phyloP scores from a whole-genome alignment of 331 rosid species.

The Phaseolus coccineus region DNA sequence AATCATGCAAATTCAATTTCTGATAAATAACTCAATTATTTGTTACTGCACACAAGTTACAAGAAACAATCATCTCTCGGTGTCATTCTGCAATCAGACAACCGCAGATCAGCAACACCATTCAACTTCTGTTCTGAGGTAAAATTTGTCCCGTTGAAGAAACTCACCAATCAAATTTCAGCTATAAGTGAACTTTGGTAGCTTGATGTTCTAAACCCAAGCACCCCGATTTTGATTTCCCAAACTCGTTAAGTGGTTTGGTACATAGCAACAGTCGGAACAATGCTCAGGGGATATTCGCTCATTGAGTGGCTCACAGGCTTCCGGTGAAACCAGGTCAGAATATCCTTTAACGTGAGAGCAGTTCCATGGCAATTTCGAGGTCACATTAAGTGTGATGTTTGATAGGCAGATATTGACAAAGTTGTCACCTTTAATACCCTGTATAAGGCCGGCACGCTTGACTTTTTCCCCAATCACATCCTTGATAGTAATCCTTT shows the following conservation, averaged over 20 bases:
- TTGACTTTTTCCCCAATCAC: slow-evolving; percentile 61
- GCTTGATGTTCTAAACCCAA: slow-evolving; percentile 46
- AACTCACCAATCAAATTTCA: slow-evolving; percentile 51
- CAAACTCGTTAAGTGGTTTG: slow-evolving; percentile 49
- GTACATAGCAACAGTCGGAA: slow-evolving; percentile 65
- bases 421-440: slow-evolving; percentile 67
- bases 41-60: slow-evolving; percentile 63
- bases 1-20: slow-evolving; percentile 53
- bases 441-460: slow-evolving; percentile 69
- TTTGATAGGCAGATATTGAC: slow-evolving; percentile 67
- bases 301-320: slow-evolving; percentile 57
- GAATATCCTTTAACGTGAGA: slow-evolving; percentile 71
- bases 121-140: slow-evolving; percentile 46
- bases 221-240: slow-evolving; percentile 46
- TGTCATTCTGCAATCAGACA: slow-evolving; percentile 51
- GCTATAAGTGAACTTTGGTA: slow-evolving; percentile 45
- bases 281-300: slow-evolving; percentile 64
- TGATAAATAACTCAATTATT: slow-evolving; percentile 60
- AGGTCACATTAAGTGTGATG: slow-evolving; percentile 55
- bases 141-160: slow-evolving; percentile 34
- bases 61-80: slow-evolving; percentile 51
- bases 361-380: slow-evolving; percentile 74
- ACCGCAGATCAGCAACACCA: slow-evolving; percentile 49
- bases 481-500: slow-evolving; percentile 60
- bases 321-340: slow-evolving; percentile 62